These are phyloP conservation scores for Tolypocladium paradoxum DNA, from an alignment of 2,329 filamentous ascomycete species.

Conservation along the genomic window DNA sequence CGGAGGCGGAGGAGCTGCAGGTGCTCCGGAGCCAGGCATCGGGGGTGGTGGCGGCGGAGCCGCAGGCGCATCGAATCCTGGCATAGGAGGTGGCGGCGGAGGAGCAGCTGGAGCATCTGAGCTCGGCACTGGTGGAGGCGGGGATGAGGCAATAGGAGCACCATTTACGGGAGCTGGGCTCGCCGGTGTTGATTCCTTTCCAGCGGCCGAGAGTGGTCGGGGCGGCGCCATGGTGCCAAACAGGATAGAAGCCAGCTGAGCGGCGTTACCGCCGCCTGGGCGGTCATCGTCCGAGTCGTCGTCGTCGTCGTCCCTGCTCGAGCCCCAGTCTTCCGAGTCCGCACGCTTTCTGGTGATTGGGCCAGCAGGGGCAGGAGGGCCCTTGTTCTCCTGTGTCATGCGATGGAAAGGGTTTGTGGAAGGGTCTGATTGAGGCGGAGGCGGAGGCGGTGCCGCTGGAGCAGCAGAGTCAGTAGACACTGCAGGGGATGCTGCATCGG, in stretches of 20 bases:
- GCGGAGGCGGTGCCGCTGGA: slow-evolving; percentile 22
- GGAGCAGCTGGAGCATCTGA: slow-evolving; percentile 19
- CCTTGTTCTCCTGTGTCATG: slow-evolving; percentile 55
- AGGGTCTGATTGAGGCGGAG: slow-evolving; percentile 36
- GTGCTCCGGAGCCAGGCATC: slow-evolving; percentile 14
- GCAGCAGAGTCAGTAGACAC: slow-evolving; percentile 31
- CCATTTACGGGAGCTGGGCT: slow-evolving; percentile 28
- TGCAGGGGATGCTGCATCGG: slow-evolving; percentile 37
- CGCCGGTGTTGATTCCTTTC: slow-evolving; percentile 46
- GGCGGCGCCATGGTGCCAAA: slow-evolving; percentile 97
- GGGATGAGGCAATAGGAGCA: slow-evolving; percentile 28
- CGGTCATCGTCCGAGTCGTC: slow-evolving; percentile 70
- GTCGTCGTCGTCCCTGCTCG: slow-evolving; percentile 48
- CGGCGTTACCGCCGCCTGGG: slow-evolving; percentile 71
- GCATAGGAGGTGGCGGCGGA: slow-evolving; percentile 18
- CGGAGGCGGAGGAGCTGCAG: slow-evolving; percentile 18
- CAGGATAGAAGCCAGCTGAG: slow-evolving; percentile 85
- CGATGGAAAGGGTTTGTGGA: slow-evolving; percentile 97
- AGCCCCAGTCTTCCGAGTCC: slow-evolving; percentile 70
- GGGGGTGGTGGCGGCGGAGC: slow-evolving; percentile 16
- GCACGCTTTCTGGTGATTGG: slow-evolving; percentile 43
- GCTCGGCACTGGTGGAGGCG: slow-evolving; percentile 19
- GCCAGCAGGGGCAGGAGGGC: slow-evolving; percentile 36
- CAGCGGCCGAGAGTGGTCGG: slow-evolving; percentile 73
- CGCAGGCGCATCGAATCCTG: slow-evolving; percentile 12